phyloP scores from a whole-genome alignment of 1,284 basidiomycete genomes.

The Leccinum angustisporum region DNA sequence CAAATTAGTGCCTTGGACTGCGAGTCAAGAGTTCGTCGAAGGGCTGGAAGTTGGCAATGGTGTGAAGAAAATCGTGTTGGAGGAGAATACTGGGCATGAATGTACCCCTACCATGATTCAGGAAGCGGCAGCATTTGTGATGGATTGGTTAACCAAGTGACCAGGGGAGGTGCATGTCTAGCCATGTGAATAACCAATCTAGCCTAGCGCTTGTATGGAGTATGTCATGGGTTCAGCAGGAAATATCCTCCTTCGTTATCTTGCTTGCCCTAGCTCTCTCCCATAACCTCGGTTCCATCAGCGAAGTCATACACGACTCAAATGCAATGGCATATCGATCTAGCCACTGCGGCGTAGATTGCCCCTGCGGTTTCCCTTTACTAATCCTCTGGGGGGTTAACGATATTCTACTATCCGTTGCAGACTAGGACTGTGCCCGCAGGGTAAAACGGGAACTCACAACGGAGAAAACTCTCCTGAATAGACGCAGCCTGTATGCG shows the following conservation, averaged over 20 bases:
- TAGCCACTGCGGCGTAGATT: conserved; percentile 53
- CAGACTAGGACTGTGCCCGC: conserved; percentile 86
- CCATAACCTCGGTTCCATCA: conserved; percentile 57
- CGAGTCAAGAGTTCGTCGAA: conserved; percentile 54
- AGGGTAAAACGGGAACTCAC: conserved; percentile 81
- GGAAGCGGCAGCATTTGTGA: conserved; percentile 48
- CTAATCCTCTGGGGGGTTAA: conserved; percentile 37
- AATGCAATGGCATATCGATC: conserved; percentile 85
- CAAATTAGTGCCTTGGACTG: conserved; percentile 59
- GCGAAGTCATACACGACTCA: conserved; percentile 64
- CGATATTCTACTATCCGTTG: conserved; percentile 85
- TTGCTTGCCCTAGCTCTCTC: background rate
- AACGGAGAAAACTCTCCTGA: conserved; percentile 46
- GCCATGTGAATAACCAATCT: background rate
- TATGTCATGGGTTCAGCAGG: background rate
- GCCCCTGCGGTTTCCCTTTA: conserved; percentile 68
- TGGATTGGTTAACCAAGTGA: conserved; percentile 29
- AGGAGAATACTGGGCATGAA: conserved; percentile 52
- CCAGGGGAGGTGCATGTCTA: background rate
- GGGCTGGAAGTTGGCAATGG: conserved; percentile 53
- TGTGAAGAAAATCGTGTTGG: conserved; percentile 47
- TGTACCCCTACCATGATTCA: conserved; percentile 52
- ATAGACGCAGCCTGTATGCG: conserved; percentile 37
- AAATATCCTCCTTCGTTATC: background rate
- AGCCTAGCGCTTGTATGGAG: background rate